Conservation (phyloP, 352 stramenopile species). For the Phytophthora parvispora region DNA sequence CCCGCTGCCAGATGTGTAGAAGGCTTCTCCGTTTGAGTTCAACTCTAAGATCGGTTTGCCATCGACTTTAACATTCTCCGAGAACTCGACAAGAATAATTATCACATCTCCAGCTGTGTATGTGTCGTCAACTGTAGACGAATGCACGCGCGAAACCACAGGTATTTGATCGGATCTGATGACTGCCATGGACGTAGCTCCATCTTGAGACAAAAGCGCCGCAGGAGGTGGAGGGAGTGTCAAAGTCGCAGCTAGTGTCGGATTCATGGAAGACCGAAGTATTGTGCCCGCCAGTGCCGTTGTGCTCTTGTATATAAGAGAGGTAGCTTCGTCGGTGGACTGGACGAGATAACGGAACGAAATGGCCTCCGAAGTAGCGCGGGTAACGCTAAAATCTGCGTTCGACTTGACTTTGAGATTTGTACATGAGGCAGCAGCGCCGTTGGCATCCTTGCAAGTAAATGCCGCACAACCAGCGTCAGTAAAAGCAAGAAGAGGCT, state of each 20-base stretch:
- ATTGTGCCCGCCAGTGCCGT: conserved; percentile 51
- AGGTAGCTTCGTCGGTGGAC: conserved; percentile 32
- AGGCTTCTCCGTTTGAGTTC: conserved; percentile 68
- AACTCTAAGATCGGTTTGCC: conserved; percentile 70
- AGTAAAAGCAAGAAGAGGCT: conserved; percentile 36
- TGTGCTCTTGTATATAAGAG: conserved; percentile 39
- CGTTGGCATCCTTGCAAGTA: conserved; percentile 51
- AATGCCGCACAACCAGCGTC: conserved; percentile 55
- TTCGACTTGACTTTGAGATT: conserved; percentile 56
- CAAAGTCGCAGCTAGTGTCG: conserved; percentile 36
- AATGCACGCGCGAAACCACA: conserved; percentile 48
- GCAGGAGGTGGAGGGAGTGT: conserved; percentile 34
- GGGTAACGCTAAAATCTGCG: conserved; percentile 44
- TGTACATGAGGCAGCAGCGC: conserved; percentile 35
- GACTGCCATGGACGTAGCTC: conserved; percentile 30
- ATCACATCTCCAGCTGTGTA: conserved; percentile 80
- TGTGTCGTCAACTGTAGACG: conserved; percentile 45
- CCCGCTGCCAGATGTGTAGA: conserved; percentile 57
- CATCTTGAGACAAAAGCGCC: conserved; percentile 15
- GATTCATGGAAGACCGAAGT: conserved; percentile 47
- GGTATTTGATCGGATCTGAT: conserved; percentile 48
- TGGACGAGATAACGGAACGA: conserved; percentile 73
- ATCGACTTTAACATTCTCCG: conserved; percentile 53
- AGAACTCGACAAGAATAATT: conserved; percentile 66
- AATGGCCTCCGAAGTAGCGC: conserved; percentile 51